Percentiles rank a stretch among this genome's conserved stretches.
These are phyloP conservation scores for Eucalyptus pauciflora DNA, from an alignment of 345 rosid genomes.

Conservation along the genomic window DNA sequence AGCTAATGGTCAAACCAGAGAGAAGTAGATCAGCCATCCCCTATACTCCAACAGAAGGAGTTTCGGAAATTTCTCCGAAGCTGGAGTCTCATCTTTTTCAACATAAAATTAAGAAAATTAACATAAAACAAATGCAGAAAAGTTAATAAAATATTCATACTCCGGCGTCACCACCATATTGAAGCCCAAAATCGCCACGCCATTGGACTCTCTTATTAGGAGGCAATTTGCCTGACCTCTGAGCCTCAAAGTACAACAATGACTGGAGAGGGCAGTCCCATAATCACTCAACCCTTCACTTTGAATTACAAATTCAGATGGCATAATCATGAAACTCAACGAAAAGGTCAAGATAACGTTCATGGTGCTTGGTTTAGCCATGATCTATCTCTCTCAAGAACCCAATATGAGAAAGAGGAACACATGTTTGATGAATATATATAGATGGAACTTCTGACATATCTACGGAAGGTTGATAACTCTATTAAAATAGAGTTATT, in stretches of 20 bases:
- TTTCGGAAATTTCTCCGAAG: no score
- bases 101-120: background rate
- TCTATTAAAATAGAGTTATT: no score
- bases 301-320: background rate
- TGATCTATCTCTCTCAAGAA: background rate
- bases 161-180: conserved; percentile 35
- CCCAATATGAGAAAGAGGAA: background rate
- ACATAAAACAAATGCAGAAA: background rate
- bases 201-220: conserved; percentile 38
- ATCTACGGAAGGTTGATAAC: no score
- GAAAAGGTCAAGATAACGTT: background rate
- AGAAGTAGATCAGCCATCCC: no score
- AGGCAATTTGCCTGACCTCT: conserved; percentile 59
- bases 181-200: conserved; percentile 56
- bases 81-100: background rate
- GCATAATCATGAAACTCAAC: background rate
- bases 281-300: conserved; percentile 9
- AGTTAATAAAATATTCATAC: background rate
- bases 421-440: background rate
- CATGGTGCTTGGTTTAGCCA: background rate
- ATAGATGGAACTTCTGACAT: background rate
- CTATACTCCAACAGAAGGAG: no score
- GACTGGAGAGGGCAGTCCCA: conserved; percentile 39
- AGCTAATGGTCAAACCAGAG: no score
- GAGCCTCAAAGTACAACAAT: conserved; percentile 56